phyloP scores from a whole-genome alignment of 2,329 filamentous ascomycete genomes.

The Colletotrichum zoysiae region DNA sequence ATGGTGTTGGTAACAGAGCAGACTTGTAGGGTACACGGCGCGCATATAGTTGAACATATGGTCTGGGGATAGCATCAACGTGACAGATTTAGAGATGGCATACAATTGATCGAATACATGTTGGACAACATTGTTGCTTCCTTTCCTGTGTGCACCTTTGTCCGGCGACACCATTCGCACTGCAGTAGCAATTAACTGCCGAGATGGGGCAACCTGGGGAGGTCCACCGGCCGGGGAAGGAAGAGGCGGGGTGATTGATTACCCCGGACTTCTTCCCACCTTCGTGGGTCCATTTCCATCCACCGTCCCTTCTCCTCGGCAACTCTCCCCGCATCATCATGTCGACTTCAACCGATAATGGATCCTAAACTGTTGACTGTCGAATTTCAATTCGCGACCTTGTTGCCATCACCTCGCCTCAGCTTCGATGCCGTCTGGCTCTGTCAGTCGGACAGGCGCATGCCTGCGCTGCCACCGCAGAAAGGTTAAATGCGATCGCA shows the following conservation, averaged over 20 bases:
- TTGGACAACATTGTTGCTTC: neutral
- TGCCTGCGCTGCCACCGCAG: constrained; percentile 57
- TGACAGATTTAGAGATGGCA: neutral
- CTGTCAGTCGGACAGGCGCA: constrained; percentile 44
- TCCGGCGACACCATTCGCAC: too few relatives aligned
- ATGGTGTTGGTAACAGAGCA: neutral
- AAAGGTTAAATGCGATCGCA: constrained; percentile 57
- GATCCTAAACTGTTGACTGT: neutral
- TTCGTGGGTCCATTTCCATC: neutral
- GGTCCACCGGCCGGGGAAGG: neutral
- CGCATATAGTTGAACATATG: neutral
- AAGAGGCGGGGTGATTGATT: constrained; percentile 6
- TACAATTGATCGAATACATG: neutral
- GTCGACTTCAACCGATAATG: neutral
- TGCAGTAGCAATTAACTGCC: neutral
- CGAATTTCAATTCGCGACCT: neutral
- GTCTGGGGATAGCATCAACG: neutral
- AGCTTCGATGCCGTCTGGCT: constrained; percentile 20
- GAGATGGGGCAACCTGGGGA: neutral
- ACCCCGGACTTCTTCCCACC: constrained; percentile 21
- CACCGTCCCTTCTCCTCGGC: neutral
- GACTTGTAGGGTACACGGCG: neutral
- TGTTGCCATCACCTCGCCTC: too few relatives aligned
- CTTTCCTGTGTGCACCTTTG: neutral
- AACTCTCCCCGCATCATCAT: neutral